Percentiles rank a stretch among this genome's conserved stretches.
Conservation (phyloP, 192 early-diverging fungal species). For the Gryganskiella cystojenkinii region DNA sequence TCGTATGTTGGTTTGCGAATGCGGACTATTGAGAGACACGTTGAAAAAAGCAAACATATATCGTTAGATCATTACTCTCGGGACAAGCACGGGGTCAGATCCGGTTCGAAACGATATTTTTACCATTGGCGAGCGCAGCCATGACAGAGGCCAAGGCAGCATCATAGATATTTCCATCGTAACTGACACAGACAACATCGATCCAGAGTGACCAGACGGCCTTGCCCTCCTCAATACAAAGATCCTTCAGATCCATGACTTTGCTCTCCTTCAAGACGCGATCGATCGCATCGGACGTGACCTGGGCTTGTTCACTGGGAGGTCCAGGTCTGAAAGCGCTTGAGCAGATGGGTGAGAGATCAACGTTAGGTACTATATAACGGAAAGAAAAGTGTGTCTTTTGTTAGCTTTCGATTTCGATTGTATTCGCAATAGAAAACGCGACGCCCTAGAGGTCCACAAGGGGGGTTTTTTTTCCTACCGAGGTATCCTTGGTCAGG, state of each 20-base stretch:
- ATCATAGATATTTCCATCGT: conserved; percentile 93
- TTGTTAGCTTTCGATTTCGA: background rate
- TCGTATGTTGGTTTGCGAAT: conserved; percentile 77
- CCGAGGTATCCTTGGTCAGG: conserved; percentile 86
- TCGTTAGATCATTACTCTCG: background rate
- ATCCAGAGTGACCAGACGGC: conserved; percentile 90
- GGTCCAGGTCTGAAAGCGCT: conserved; percentile 86
- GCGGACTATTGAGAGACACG: conserved; percentile 57
- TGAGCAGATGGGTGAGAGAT: conserved; percentile 91
- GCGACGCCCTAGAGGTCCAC: too few species aligned
- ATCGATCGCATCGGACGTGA: conserved; percentile 80
- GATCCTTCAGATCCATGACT: conserved; percentile 70
- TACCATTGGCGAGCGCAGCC: conserved; percentile 82
- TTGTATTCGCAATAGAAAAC: too few species aligned
- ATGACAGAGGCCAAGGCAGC: conserved; percentile 82
- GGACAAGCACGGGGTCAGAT: background rate
- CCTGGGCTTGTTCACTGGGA: conserved; percentile 86
- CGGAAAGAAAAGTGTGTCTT: background rate
- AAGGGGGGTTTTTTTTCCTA: too few species aligned
- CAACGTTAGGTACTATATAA: conserved; percentile 84
- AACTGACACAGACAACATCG: conserved; percentile 91
- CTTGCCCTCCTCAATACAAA: conserved; percentile 84
- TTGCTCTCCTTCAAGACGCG: conserved; percentile 70
- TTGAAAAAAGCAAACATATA: conserved; percentile 3
- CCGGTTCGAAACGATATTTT: background rate